These are phyloP conservation scores for Papilionanthe hybrid DNA, from an alignment of 116 monocot species.

Conservation along the genomic window DNA sequence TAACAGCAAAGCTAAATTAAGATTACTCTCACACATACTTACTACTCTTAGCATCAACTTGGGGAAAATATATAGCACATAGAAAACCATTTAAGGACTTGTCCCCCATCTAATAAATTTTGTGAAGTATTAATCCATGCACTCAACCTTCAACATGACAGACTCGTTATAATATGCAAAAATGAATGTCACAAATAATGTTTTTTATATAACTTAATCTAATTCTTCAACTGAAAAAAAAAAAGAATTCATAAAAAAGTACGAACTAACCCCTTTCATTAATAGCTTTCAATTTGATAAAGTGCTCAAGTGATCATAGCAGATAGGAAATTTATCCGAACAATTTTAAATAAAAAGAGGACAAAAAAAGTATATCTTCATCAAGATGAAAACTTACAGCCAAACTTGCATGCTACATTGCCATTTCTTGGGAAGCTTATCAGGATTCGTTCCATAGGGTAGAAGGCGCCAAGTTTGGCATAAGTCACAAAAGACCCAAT, in stretches of 20 bases:
- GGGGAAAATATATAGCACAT: no score
- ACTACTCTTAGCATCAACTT: no score
- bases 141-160: not conserved
- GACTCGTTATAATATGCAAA: not conserved
- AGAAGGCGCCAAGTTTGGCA: constrained; percentile 88
- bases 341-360: not conserved
- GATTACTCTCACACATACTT: no score
- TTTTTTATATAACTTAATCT: no score
- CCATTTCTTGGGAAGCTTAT: constrained; percentile 76
- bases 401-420: constrained; percentile 75
- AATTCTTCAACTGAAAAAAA: no score
- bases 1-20: no score
- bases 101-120: no score
- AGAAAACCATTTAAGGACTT: no score
- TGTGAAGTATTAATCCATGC: no score
- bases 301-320: not conserved
- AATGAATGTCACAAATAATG: no score
- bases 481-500: constrained; percentile 86
- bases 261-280: not conserved
- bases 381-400: constrained; percentile 61
- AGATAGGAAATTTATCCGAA: not conserved
- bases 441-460: constrained; percentile 63
- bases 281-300: not conserved
- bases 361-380: not conserved
- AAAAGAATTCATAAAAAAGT: not conserved